Conservation (phyloP, 148 eudicot species). For the Persicaria maculosa region DNA sequence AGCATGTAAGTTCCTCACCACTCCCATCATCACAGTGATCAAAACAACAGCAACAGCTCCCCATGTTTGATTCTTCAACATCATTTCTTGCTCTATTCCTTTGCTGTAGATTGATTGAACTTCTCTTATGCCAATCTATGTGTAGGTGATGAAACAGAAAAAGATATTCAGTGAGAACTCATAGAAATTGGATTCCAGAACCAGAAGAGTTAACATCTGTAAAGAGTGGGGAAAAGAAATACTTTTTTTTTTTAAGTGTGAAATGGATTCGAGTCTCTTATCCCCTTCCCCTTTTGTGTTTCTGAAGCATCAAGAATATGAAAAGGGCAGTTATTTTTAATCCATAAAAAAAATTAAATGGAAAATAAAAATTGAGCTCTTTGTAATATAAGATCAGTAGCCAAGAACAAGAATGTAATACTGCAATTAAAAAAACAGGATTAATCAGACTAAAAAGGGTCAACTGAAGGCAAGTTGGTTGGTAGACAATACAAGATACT, state of each 20-base stretch:
- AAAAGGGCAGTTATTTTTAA: background rate
- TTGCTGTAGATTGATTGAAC: too few species aligned
- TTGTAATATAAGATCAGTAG: background rate
- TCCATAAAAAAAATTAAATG: background rate
- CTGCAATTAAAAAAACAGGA: background rate
- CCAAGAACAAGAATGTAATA: conserved; percentile 11
- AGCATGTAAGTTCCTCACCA: background rate
- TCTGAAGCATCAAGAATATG: background rate
- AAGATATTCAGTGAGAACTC: conserved; percentile 5
- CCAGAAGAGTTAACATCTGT: background rate
- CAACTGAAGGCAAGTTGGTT: conserved; percentile 6
- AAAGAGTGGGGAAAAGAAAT: background rate
- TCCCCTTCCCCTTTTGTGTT: background rate
- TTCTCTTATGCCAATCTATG: background rate
- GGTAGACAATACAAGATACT: conserved; percentile 12
- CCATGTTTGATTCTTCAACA: conserved; percentile 10
- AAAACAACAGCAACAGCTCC: background rate
- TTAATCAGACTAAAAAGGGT: background rate
- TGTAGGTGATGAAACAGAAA: conserved; percentile 1
- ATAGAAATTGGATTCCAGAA: background rate
- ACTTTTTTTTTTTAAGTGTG: background rate
- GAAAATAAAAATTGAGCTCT: background rate
- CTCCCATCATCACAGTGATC: conserved; percentile 4
- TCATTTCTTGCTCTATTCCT: background rate
- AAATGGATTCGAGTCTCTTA: background rate